phyloP scores from a whole-genome alignment of 2,329 filamentous ascomycete genomes.

The Dothideomycetes sp. region DNA sequence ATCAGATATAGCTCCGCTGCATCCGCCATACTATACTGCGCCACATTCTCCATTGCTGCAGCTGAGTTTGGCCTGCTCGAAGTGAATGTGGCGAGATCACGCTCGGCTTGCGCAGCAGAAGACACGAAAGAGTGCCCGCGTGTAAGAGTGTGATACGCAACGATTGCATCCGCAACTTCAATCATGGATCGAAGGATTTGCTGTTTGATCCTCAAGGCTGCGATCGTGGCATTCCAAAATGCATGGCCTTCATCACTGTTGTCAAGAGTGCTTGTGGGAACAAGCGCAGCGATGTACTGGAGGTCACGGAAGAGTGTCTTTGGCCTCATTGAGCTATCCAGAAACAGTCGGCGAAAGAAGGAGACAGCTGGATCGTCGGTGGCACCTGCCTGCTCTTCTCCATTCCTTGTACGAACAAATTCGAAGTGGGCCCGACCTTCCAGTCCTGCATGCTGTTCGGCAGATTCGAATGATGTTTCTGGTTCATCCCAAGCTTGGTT shows the following conservation, averaged over 20 bases:
- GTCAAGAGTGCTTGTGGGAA: slow-evolving; percentile 46
- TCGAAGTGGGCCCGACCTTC: too few relatives aligned
- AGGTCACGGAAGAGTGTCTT: slow-evolving; percentile 37
- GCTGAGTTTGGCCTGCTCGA: slow-evolving; percentile 14
- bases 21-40: slow-evolving; percentile 63
- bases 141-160: slow-evolving; percentile 57
- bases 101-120: slow-evolving; percentile 21
- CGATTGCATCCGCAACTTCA: slow-evolving; percentile 60
- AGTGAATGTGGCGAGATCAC: slow-evolving; percentile 19
- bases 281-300: slow-evolving; percentile 49
- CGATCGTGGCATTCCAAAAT: slow-evolving; percentile 82
- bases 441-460: too few relatives aligned
- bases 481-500: too few relatives aligned
- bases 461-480: too few relatives aligned
- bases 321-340: slow-evolving; percentile 32
- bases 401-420: too few relatives aligned
- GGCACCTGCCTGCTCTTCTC: not conserved
- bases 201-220: slow-evolving; percentile 77
- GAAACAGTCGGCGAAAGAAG: slow-evolving; percentile 27
- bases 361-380: not conserved
- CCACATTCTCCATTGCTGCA: slow-evolving; percentile 29
- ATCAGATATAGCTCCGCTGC: slow-evolving; percentile 86
- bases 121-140: slow-evolving; percentile 30
- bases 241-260: slow-evolving; percentile 54
- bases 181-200: slow-evolving; percentile 78